phyloP scores from a whole-genome alignment of 2,329 filamentous ascomycete species.

The Coleophoma eucalyptorum region DNA sequence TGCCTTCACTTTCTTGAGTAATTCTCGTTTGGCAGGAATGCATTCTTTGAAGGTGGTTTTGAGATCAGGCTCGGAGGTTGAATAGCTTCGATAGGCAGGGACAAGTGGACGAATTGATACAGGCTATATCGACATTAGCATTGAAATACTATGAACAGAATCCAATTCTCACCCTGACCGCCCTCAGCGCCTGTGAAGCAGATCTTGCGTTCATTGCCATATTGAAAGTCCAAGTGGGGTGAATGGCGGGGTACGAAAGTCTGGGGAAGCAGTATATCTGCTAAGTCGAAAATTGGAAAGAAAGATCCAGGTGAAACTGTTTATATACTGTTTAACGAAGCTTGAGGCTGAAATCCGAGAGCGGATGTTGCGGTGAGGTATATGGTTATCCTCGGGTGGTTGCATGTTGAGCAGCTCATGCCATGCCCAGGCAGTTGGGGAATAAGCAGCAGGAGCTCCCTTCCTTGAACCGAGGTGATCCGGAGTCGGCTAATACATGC shows the following conservation, averaged over 20 bases:
- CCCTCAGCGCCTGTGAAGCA: slow-evolving; percentile 59
- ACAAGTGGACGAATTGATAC: slow-evolving; percentile 27
- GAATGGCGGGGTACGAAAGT: slow-evolving; percentile 5
- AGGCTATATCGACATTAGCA: slow-evolving; percentile 14
- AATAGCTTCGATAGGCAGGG: slow-evolving; percentile 53
- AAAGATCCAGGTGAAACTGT: neutral
- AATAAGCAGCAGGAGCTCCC: neutral
- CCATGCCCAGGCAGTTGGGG: too few relatives aligned
- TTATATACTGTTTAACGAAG: neutral
- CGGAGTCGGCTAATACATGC: neutral
- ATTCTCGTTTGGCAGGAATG: slow-evolving; percentile 90
- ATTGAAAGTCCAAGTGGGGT: slow-evolving; percentile 12
- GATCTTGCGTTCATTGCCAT: slow-evolving; percentile 65
- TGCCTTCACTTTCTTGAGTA: slow-evolving; percentile 90
- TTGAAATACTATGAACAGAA: slow-evolving; percentile 1
- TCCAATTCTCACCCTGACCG: slow-evolving; percentile 50
- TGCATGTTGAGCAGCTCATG: neutral
- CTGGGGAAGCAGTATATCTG: neutral
- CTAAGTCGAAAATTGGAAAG: neutral
- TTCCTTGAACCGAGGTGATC: neutral
- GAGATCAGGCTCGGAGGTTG: slow-evolving; percentile 80
- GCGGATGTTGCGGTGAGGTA: neutral
- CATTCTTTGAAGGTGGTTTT: slow-evolving; percentile 80
- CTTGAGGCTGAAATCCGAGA: neutral
- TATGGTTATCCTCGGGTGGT: neutral